Evolutionary conservation across 345 rosid genomes (phyloP).

Genomic region (Schrenkiella parvula): DNA sequence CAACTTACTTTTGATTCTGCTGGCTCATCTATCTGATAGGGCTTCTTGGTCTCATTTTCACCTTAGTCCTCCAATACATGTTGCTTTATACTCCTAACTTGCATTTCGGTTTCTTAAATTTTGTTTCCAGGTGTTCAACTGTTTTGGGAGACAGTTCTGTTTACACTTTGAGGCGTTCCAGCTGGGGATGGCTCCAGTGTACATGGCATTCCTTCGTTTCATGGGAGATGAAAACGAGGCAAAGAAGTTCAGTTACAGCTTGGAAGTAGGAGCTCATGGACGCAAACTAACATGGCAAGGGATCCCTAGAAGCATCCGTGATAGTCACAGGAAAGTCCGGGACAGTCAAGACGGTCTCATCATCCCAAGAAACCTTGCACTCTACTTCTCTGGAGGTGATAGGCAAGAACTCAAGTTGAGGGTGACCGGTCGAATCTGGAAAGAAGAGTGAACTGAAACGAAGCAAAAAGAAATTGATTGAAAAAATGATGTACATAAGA

Average conservation of each 20-base stretch:
- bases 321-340: slow-evolving; percentile 84
- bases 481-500: slow-evolving; percentile 29
- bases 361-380: slow-evolving; percentile 75
- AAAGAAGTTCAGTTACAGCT: slow-evolving; percentile 77
- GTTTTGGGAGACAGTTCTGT: slow-evolving; percentile 89
- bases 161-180: slow-evolving; percentile 95
- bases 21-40: background rate
- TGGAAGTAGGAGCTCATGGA: slow-evolving; percentile 84
- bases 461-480: background rate
- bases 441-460: slow-evolving; percentile 51
- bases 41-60: background rate
- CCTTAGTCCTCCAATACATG: background rate
- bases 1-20: background rate
- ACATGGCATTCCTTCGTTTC: slow-evolving; percentile 91
- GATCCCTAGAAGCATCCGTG: slow-evolving; percentile 85
- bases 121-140: slow-evolving; percentile 66
- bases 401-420: slow-evolving; percentile 87
- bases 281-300: slow-evolving; percentile 86
- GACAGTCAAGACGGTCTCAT: slow-evolving; percentile 92
- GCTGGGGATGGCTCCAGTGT: slow-evolving; percentile 81
- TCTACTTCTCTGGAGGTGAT: slow-evolving; percentile 84
- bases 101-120: background rate
- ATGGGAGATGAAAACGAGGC: slow-evolving; percentile 97
- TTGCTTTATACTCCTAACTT: background rate
- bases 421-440: slow-evolving; percentile 90